A percentile compares a stretch with the other conserved stretches of the same genome.
Conservation (phyloP, 2,329 filamentous ascomycete genomes). For the Zymoseptoria tritici region DNA sequence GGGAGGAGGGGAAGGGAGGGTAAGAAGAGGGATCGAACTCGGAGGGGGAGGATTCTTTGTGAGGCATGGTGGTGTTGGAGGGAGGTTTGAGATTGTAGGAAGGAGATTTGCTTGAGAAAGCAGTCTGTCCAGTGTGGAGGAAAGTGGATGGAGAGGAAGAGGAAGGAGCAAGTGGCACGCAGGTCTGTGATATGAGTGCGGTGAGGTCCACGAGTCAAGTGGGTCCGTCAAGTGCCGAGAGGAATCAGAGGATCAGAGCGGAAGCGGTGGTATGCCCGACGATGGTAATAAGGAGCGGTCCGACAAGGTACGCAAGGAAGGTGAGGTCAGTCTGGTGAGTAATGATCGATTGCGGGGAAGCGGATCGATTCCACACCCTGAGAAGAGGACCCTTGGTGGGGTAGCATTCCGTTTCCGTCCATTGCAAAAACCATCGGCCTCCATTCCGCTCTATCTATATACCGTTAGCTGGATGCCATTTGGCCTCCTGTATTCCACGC, state of each 20-base stretch:
- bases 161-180: too few species aligned
- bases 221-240: too few species aligned
- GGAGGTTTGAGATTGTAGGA: neutral
- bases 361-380: neutral
- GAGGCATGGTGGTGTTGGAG: slow-evolving; percentile 21
- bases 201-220: too few species aligned
- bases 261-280: too few species aligned
- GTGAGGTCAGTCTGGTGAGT: neutral
- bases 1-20: slow-evolving; percentile 35
- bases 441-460: neutral
- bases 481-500: neutral
- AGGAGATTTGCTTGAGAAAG: neutral
- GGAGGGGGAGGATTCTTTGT: slow-evolving; percentile 19
- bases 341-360: neutral
- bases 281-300: too few species aligned
- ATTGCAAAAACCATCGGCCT: neutral
- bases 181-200: too few species aligned
- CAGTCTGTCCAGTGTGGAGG: too few species aligned
- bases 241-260: too few species aligned
- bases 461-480: neutral
- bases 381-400: neutral
- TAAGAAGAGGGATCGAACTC: slow-evolving; percentile 29
- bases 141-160: too few species aligned
- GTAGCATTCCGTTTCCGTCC: neutral
- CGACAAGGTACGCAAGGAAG: too few species aligned